Evolutionary conservation across 495 filamentous ascomycete genomes (phyloP), one percentile per base, ranked within the genome.

Genomic region (Stereocaulon alpinum): DNA sequence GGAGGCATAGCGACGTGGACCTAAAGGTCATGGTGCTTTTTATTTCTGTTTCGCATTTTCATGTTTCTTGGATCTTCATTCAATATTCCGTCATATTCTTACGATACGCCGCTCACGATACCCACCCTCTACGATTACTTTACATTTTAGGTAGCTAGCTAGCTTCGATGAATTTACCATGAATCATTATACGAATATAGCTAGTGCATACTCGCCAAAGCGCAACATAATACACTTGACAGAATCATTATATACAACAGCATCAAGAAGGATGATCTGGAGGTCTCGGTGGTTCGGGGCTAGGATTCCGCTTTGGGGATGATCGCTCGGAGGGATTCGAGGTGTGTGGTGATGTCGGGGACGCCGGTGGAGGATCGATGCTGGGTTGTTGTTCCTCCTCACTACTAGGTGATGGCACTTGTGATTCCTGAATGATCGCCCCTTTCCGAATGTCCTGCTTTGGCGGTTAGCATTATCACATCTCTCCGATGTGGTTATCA

Each of bases 1-100:
- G 62, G 62, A 53, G 64, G 64, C 62, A 67, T 67, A 64, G 64
- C 62, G 24, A 24, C 24, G 64, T 58, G 51, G 51, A 60, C 59
- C 64, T 60, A 64, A 64, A 67, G 62, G 62, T 62, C 51, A 24
- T 24, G 30, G 22, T 43, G 15, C 40, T 44, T 12, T 29, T 57
- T n/a, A n/a, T 20, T 60, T 37, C 42, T 37, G 49, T 0, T 56
- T 57, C 20, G 20, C 40, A 32, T 30, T n/a, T 17, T 55, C 32
- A 32, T 37, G 15, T 45, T 4, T 10, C 24, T 40, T 50, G 56
- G 17, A 9, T n/a, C 24, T 52, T 51, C 4, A 12, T 24, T 52
- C 30, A 37, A 2, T 24, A 24, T 24, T 24, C 24, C 1, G 34
- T 41, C 12, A 49, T 11, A 24, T 47, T 18, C 20, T 50, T 30